Percentiles rank a stretch among this genome's conserved stretches.
Evolutionary conservation across 306 rosid genomes (phyloP).

Genomic region (Cucurbita moschata): DNA sequence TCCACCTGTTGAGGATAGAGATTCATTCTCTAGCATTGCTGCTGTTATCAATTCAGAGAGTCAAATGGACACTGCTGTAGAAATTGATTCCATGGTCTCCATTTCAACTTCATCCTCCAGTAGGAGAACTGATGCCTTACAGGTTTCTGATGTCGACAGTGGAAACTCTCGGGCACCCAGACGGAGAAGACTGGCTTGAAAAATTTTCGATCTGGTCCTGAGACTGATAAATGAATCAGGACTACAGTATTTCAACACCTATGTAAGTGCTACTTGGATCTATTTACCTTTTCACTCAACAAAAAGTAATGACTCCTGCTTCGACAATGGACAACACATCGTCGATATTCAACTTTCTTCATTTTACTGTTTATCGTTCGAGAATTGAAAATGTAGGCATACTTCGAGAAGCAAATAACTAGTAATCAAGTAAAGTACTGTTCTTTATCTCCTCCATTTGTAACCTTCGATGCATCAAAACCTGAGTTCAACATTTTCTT

Average conservation of each 20-base stretch:
- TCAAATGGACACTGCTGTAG: slow-evolving; percentile 79
- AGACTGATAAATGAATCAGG: neutral
- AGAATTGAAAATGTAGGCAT: slow-evolving; percentile 2
- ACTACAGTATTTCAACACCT: slow-evolving; percentile 1
- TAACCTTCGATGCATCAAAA: neutral
- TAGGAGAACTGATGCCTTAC: slow-evolving; percentile 61
- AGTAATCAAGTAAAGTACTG: neutral
- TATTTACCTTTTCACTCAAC: neutral
- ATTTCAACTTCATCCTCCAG: slow-evolving; percentile 86
- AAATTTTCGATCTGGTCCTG: slow-evolving; percentile 8
- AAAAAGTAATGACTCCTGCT: neutral
- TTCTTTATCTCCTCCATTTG: neutral
- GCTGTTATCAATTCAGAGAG: slow-evolving; percentile 83
- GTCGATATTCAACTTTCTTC: neutral
- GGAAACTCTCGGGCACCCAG: slow-evolving; percentile 88
- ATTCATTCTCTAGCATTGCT: slow-evolving; percentile 80
- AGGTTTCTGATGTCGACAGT: slow-evolving; percentile 75
- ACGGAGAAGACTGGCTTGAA: slow-evolving; percentile 67
- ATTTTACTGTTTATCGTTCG: neutral
- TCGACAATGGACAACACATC: neutral
- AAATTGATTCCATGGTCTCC: slow-evolving; percentile 82
- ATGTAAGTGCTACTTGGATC: slow-evolving; percentile 1
- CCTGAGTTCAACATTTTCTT: neutral
- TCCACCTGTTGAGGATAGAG: slow-evolving; percentile 74
- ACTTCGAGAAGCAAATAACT: slow-evolving; percentile 3